Conservation (phyloP, 2,329 filamentous ascomycete genomes). For the Trichoderma gracile region DNA sequence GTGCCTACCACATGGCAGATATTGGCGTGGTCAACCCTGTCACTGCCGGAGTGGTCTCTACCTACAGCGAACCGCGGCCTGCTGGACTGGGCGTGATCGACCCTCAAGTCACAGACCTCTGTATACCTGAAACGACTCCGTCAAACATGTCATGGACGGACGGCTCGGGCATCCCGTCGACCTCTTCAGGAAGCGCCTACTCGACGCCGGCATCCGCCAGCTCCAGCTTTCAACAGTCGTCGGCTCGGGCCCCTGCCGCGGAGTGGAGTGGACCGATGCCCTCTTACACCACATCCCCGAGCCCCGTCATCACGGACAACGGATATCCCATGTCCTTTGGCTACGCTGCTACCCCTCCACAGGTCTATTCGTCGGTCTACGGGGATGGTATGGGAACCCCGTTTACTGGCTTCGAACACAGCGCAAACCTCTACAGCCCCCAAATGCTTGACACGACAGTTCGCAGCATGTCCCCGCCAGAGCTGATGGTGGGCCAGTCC, state of each 20-base stretch:
- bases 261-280: conserved; percentile 40
- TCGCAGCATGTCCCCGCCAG: conserved; percentile 54
- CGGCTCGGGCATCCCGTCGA: conserved; percentile 46
- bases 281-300: conserved; percentile 31
- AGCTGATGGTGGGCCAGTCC: conserved; percentile 48
- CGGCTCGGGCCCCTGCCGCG: conserved; percentile 34
- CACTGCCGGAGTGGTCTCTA: conserved; percentile 27
- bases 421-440: conserved; percentile 40
- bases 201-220: conserved; percentile 49
- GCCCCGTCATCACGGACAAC: conserved; percentile 30
- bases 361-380: conserved; percentile 40
- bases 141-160: conserved; percentile 39
- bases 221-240: conserved; percentile 33
- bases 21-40: conserved; percentile 30
- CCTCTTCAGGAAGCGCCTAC: conserved; percentile 50
- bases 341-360: conserved; percentile 34
- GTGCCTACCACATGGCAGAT: conserved; percentile 30
- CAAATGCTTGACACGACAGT: conserved; percentile 46
- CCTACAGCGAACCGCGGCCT: conserved; percentile 32
- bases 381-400: conserved; percentile 36
- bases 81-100: conserved; percentile 32
- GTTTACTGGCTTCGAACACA: conserved; percentile 42
- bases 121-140: conserved; percentile 30
- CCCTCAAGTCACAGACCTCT: conserved; percentile 26
- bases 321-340: conserved; percentile 37